phyloP scores from a whole-genome alignment of 148 eudicot genomes.

The Diospyros lotus region DNA sequence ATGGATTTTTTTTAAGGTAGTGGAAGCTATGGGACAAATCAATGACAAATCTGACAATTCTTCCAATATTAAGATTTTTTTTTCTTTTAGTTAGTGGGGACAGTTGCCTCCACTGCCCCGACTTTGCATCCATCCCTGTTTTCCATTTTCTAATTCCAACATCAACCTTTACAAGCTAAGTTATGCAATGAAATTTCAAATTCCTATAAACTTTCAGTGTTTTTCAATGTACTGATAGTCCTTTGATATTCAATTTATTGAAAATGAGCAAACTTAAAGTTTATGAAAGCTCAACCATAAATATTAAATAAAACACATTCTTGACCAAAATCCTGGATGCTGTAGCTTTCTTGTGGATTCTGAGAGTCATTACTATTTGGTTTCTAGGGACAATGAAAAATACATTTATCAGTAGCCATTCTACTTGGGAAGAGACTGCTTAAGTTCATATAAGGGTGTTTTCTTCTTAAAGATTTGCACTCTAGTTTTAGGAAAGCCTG shows the following conservation, averaged over 20 bases:
- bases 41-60: too few species aligned
- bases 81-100: too few species aligned
- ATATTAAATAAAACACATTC: too few species aligned
- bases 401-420: background rate
- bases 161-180: background rate
- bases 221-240: background rate
- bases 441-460: background rate
- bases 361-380: background rate
- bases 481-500: too few species aligned
- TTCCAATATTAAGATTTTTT: too few species aligned
- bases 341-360: background rate
- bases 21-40: too few species aligned
- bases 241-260: too few species aligned
- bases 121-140: too few species aligned
- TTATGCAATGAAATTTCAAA: background rate
- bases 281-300: background rate
- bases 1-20: too few species aligned
- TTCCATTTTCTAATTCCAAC: background rate
- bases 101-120: too few species aligned
- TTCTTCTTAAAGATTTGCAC: background rate
- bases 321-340: background rate
- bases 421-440: background rate
- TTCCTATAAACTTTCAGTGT: background rate
- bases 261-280: background rate
- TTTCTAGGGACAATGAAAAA: background rate